Conservation (phyloP, 2,329 filamentous ascomycete species). For the Uncinocarpus reesii region DNA sequence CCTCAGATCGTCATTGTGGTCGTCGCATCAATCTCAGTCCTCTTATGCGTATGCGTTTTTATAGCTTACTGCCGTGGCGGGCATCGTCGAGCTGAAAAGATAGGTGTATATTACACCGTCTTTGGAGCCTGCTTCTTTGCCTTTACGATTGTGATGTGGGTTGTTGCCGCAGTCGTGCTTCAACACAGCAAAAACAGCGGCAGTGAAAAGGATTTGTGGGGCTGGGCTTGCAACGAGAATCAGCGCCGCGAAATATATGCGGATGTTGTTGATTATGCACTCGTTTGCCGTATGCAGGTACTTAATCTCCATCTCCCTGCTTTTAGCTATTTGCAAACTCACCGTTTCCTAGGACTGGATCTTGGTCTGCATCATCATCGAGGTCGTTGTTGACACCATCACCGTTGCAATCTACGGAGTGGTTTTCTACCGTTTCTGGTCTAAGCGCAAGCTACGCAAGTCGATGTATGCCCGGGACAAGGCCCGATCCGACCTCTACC, state of each 20-base stretch:
- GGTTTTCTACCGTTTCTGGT: constrained; percentile 96
- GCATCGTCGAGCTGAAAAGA: constrained; percentile 80
- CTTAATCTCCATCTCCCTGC: constrained; percentile 21
- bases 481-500: constrained; percentile 88
- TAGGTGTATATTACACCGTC: constrained; percentile 87
- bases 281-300: constrained; percentile 82
- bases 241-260: constrained; percentile 65
- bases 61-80: constrained; percentile 80
- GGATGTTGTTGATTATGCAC: constrained; percentile 73
- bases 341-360: constrained; percentile 63
- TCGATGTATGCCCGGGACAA: constrained; percentile 93
- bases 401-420: constrained; percentile 87
- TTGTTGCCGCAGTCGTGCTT: constrained; percentile 70
- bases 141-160: constrained; percentile 87
- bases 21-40: constrained; percentile 69
- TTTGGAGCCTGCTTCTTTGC: constrained; percentile 92
- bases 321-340: not conserved
- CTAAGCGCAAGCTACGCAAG: constrained; percentile 88
- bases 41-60: constrained; percentile 70
- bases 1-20: constrained; percentile 74
- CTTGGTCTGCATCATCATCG: constrained; percentile 92
- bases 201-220: constrained; percentile 84
- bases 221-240: constrained; percentile 93
- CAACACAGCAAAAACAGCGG: constrained; percentile 65
- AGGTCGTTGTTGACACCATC: constrained; percentile 83